Percentiles rank a stretch among this genome's conserved stretches.
Evolutionary conservation across 2,329 filamentous ascomycete species (phyloP).

Genomic region (Stachybotrys echinatus): DNA sequence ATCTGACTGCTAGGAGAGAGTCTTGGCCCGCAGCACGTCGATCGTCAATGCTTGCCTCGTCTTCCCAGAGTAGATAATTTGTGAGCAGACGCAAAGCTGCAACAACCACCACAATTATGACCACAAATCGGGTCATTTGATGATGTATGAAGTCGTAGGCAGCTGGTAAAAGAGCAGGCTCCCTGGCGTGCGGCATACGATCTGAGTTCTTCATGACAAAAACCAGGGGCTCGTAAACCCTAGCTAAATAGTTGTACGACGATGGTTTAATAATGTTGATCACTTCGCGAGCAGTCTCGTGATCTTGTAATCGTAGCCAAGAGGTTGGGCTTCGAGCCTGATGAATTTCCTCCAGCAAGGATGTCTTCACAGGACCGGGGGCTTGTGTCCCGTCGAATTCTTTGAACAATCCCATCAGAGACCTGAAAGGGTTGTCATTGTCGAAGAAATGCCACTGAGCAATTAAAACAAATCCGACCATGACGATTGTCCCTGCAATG

Average conservation of each 20-base stretch:
- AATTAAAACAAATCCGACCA: slow-evolving; percentile 66
- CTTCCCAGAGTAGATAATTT: slow-evolving; percentile 68
- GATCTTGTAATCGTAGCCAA: slow-evolving; percentile 73
- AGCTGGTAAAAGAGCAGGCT: slow-evolving; percentile 28
- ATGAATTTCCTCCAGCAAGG: slow-evolving; percentile 57
- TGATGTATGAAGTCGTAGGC: slow-evolving; percentile 62
- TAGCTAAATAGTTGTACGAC: slow-evolving; percentile 66
- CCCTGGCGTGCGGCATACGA: slow-evolving; percentile 48
- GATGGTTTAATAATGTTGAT: slow-evolving; percentile 71
- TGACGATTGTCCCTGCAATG: slow-evolving; percentile 68
- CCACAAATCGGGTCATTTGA: slow-evolving; percentile 52
- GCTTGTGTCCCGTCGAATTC: slow-evolving; percentile 6
- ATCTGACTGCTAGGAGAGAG: slow-evolving; percentile 53
- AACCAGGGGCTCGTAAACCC: slow-evolving; percentile 69
- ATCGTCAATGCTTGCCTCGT: slow-evolving; percentile 40
- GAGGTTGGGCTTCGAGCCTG: slow-evolving; percentile 71
- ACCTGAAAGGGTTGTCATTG: slow-evolving; percentile 38
- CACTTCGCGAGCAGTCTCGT: slow-evolving; percentile 71
- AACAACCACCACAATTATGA: slow-evolving; percentile 57
- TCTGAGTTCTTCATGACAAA: slow-evolving; percentile 67
- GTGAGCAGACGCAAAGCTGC: slow-evolving; percentile 65
- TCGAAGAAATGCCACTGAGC: slow-evolving; percentile 77
- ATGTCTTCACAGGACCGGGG: slow-evolving; percentile 24
- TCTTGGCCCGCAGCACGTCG: slow-evolving; percentile 38
- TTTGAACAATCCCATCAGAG: slow-evolving; percentile 17